These are phyloP conservation scores for Telopea speciosissima DNA, from an alignment of 177 flowering plant genomes.

Conservation along the genomic window DNA sequence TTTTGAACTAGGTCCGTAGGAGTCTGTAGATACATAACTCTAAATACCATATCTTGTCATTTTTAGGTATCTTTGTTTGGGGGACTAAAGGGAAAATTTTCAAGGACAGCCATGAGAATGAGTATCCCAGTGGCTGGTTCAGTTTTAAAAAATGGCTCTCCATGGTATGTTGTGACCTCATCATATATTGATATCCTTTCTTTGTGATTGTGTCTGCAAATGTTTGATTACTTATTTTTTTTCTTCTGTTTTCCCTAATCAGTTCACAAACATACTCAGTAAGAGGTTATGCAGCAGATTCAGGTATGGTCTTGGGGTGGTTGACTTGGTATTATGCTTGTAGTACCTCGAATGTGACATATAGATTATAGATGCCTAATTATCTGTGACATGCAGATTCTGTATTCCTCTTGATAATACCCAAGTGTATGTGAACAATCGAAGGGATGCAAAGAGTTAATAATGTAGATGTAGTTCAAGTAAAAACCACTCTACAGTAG, in stretches of 20 bases:
- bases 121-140: slow-evolving; percentile 17
- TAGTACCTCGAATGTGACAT: neutral
- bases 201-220: neutral
- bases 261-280: slow-evolving; percentile 28
- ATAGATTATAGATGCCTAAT: neutral
- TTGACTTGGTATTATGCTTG: neutral
- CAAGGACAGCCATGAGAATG: slow-evolving; percentile 17
- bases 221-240: neutral
- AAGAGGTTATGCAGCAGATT: slow-evolving; percentile 56
- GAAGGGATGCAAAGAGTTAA: no score
- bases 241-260: slow-evolving; percentile 9
- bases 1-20: neutral
- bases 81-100: slow-evolving; percentile 22
- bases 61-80: slow-evolving; percentile 27
- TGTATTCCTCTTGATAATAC: no score
- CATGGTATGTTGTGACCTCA: slow-evolving; percentile 21
- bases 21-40: neutral
- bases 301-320: slow-evolving; percentile 38
- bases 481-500: no score
- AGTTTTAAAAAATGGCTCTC: slow-evolving; percentile 9
- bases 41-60: slow-evolving; percentile 5
- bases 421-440: no score
- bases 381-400: no score
- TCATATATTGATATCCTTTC: neutral
- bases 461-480: no score